Percentiles rank a stretch among this genome's conserved stretches.
Conservation (phyloP, 495 filamentous ascomycete species). For the Aspergillus avenaceus region DNA sequence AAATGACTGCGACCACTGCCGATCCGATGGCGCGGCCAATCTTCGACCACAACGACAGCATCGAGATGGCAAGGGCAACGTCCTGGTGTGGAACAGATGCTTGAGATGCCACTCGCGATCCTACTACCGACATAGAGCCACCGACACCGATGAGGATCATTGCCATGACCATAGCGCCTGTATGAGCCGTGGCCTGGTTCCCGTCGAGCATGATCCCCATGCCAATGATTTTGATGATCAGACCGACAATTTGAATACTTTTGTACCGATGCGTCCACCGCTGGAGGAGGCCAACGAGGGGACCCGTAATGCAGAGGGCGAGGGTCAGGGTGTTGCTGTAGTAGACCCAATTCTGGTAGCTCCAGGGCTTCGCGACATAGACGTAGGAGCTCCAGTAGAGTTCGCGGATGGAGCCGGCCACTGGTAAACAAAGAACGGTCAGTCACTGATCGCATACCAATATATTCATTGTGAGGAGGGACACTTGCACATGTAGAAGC, state of each 20-base stretch:
- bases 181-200: conserved; percentile 10
- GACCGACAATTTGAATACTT: conserved; percentile 20
- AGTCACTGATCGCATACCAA: too few relatives aligned
- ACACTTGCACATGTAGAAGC: conserved; percentile 3
- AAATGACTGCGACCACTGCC: conserved; percentile 10
- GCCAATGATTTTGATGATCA: conserved; percentile 18
- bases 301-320: conserved; percentile 2
- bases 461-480: not conserved
- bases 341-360: conserved; percentile 11
- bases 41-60: conserved; percentile 6
- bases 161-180: conserved; percentile 5
- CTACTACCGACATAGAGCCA: conserved; percentile 13
- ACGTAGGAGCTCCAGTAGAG: conserved; percentile 11
- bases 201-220: conserved; percentile 16
- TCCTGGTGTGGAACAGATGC: conserved; percentile 15
- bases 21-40: conserved; percentile 10
- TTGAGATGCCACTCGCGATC: conserved; percentile 12
- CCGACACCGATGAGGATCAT: conserved; percentile 10
- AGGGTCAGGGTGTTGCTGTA: conserved; percentile 5
- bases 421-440: not conserved
- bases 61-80: conserved; percentile 11
- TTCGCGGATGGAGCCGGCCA: conserved; percentile 5
- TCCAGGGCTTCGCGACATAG: conserved; percentile 12
- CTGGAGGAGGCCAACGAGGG: conserved; percentile 5
- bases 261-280: conserved; percentile 19